phyloP scores from a whole-genome alignment of 2,329 filamentous ascomycete species.

The Aspergillus sclerotialis region DNA sequence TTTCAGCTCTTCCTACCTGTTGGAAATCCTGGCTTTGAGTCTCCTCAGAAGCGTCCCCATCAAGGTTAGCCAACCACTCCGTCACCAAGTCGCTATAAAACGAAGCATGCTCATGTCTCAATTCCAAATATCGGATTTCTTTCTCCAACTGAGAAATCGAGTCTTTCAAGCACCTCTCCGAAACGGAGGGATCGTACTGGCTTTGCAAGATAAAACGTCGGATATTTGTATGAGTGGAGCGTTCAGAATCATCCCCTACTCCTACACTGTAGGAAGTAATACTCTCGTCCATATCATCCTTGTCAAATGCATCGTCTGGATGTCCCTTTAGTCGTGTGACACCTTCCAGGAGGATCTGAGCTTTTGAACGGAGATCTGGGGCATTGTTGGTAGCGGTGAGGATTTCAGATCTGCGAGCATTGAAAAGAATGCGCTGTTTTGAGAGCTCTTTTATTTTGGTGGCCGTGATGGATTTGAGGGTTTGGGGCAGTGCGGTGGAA shows the following conservation, averaged over 20 bases:
- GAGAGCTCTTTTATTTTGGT: slow-evolving; percentile 53
- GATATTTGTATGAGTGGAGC: slow-evolving; percentile 36
- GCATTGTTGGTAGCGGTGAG: slow-evolving; percentile 25
- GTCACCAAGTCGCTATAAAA: slow-evolving; percentile 51
- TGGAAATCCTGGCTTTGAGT: slow-evolving; percentile 36
- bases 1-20: slow-evolving; percentile 45
- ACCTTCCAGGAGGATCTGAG: slow-evolving; percentile 30
- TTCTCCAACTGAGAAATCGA: slow-evolving; percentile 44
- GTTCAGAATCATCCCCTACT: slow-evolving; percentile 14
- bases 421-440: slow-evolving; percentile 45
- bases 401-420: slow-evolving; percentile 39
- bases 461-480: slow-evolving; percentile 48
- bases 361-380: slow-evolving; percentile 22
- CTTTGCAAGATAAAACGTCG: slow-evolving; percentile 49
- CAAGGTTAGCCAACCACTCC: slow-evolving; percentile 44
- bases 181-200: slow-evolving; percentile 47
- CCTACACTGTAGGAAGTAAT: slow-evolving; percentile 1
- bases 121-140: slow-evolving; percentile 44
- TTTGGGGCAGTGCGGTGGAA: slow-evolving; percentile 41
- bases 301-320: slow-evolving; percentile 27
- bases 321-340: slow-evolving; percentile 31
- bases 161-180: slow-evolving; percentile 36
- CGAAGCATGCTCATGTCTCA: slow-evolving; percentile 49
- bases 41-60: slow-evolving; percentile 12
- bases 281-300: slow-evolving; percentile 23